Evolutionary conservation across 371 early-diverging fungal species (phyloP), one percentile per base, ranked within the genome.

Genomic region (Apophysomyces variabilis): DNA sequence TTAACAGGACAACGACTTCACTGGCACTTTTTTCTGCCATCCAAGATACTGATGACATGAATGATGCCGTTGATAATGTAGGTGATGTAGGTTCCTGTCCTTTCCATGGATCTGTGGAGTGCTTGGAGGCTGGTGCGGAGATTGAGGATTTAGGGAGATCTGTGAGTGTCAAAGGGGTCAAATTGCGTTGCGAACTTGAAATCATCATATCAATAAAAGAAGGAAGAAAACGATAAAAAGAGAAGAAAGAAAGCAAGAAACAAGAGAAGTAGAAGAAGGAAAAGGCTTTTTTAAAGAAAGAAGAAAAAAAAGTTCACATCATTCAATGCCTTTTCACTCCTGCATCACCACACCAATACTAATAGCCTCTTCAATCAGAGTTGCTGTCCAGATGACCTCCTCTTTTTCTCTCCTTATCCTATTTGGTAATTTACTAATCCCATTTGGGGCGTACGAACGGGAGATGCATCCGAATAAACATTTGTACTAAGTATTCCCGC

Each of bases 21-120:
- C 63, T 61, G 7, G 80, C 76, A 61, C 78, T 77, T 39, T 77
- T 80, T 47, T 80, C 80, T 14, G 78, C 78, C 21, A 80, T 70
- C 66, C 80, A 75, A 39, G 80, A 77, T 38, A 80, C 66, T 16
- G 73, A 73, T 2, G 80, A 79, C 43, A 77, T 69, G 21, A 75
- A 74, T 2, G 78, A 59, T 57, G 66, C 43, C 65, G 78, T 62
- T 58, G 78, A 66, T 66, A 77, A 58, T 66, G 76, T 45, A 12
- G 76, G 73, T 46, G 71, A 74, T 6, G 61, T 60, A 7, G 71
- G 66, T 41, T 65, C 62, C 36, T 56, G 54, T 36, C 12, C 63
- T 64, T 21, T 65, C 66, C 44, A 50, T 41, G 36, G 39, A 44
- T 58, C 57, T n/a, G 60, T 47, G 38, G 60, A 32, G 14, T 61